A percentile compares a stretch with the other conserved stretches of the same genome.
These are phyloP conservation scores for Solanum bulbocastanum DNA, from an alignment of 257 asterid species.

Conservation along the genomic window DNA sequence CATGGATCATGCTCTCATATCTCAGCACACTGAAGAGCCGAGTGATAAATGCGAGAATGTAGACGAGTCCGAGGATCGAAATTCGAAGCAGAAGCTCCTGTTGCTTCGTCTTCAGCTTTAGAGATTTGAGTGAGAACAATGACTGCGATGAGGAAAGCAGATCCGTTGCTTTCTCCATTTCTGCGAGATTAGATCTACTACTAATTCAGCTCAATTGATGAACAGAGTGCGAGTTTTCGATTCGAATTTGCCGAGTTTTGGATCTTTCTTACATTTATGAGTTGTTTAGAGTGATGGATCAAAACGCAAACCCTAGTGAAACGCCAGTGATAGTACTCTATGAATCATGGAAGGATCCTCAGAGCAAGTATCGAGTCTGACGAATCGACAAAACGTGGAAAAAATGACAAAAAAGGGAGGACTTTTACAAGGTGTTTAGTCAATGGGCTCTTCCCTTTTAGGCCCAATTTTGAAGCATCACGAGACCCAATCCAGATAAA, in stretches of 20 bases:
- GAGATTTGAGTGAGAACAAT: background rate
- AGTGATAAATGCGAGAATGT: conserved; percentile 73
- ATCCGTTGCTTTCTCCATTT: conserved; percentile 3
- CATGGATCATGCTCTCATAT: conserved; percentile 99
- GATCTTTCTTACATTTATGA: background rate
- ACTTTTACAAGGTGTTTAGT: background rate
- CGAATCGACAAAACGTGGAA: background rate
- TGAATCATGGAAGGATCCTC: background rate
- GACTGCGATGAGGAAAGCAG: conserved; percentile 13
- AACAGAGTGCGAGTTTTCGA: background rate
- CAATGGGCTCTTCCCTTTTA: background rate
- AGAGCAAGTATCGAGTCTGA: background rate
- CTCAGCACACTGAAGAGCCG: conserved; percentile 89
- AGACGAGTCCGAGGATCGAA: conserved; percentile 63
- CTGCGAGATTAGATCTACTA: background rate
- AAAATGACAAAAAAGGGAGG: background rate
- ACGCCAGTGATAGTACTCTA: background rate
- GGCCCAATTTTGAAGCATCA: background rate
- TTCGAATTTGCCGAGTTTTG: background rate
- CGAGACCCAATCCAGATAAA: background rate
- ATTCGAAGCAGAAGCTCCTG: conserved; percentile 88
- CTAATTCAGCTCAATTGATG: background rate
- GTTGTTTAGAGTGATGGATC: background rate
- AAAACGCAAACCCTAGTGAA: background rate
- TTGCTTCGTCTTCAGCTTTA: conserved; percentile 85